Base-by-base conservation (phyloP, 768 basidiomycete genomes). In the Psilocybe sp. region DNA sequence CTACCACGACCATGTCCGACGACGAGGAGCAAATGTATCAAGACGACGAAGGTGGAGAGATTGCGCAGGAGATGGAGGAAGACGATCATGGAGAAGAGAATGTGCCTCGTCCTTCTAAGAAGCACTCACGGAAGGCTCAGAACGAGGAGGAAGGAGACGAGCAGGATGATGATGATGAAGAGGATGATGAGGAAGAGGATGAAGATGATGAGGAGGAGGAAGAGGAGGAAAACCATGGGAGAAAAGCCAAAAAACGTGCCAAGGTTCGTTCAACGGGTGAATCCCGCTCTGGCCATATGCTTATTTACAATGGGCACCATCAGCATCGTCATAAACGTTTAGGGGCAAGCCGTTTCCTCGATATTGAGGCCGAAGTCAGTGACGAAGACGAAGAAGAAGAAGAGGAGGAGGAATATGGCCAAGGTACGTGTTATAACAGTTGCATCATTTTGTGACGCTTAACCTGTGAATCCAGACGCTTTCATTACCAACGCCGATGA, bases 321-420 rank as follows among this genome's bases (percentile, higher is more conserved):
- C 52, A 85, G 82, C 83, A 79, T 52, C 80, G 84, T 52, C 86
- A 87, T 65, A 86, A 80, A 67, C 80, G 81, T 44, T 69, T 71
- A 47, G 73, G 77, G 14, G 78, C 81, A 19, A 89, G 82, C 64
- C 85, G 86, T 56, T 99, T 94, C 85, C 75, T 98, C 58, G 97
- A 98, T 81, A 79, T 95, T 49, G 92, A 96, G 71, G 94, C 93
- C 47, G 92, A 93, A 64, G 95, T 96, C 15, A 93, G 93, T 58
- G 94, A 97, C 28, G 97, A 98, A 15, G 97, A 98, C 3, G 96
- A 97, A 33, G 97, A 98, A 19, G 88, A 89, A 2, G 93, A 96
- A 15, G 92, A 89, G 3, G 88, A 74, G 8, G 76, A 89, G 15
- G 90, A 91, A 47, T 80, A 77, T 51, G 87, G 75, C 10, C 69